Evolutionary conservation across 129 eudicot genomes (phyloP), one percentile per base, ranked within the genome.

Genomic region (Helianthus annuus): DNA sequence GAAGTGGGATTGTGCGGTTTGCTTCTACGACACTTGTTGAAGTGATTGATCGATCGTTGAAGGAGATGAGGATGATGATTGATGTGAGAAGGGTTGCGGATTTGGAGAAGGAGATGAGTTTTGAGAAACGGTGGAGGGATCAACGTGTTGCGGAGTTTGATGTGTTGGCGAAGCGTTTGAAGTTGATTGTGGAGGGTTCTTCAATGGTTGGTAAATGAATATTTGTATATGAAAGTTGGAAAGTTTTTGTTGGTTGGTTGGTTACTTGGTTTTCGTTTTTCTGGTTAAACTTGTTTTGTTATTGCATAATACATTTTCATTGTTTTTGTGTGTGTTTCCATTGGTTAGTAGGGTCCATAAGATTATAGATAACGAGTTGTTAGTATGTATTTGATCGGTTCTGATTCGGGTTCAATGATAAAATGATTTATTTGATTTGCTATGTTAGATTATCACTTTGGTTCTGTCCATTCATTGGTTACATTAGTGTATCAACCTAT

Each of bases 141-240:
- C 93, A 84, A 39, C 62, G 79, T 67, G 40, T 76, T 27, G 93
- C 73, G 2, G 93, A 90, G 58, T 80, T 86, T 74, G 91, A 90
- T 71, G 93, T 77, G 29, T 87, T 90, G 65, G 90, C 82, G 0
- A 79, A 79, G 36, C 82, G 96, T 5, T 48, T 87, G 87, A 85
- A 91, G 87, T 77, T 90, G 74, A 79, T 87, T 16, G 60, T 87
- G 58, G 96, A 90, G 84, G 49, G 81, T 58, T 87, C 87, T 3
- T 27, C 71, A 9, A 51, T 82, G 78, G 78, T 54, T 71, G 79
- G 83, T 78, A 70, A 72, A 75, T 85, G 60, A 52, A 11, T 51
- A 14, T 38, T 39, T 72, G 14, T 44, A 66, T 59, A 64, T 52
- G 54, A 39, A 42, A 44, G 67, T 71, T 55, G 62, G 71, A 54